These are phyloP conservation scores for Glomus cerebriforme DNA, from an alignment of 192 early-diverging fungal genomes.

Conservation along the genomic window DNA sequence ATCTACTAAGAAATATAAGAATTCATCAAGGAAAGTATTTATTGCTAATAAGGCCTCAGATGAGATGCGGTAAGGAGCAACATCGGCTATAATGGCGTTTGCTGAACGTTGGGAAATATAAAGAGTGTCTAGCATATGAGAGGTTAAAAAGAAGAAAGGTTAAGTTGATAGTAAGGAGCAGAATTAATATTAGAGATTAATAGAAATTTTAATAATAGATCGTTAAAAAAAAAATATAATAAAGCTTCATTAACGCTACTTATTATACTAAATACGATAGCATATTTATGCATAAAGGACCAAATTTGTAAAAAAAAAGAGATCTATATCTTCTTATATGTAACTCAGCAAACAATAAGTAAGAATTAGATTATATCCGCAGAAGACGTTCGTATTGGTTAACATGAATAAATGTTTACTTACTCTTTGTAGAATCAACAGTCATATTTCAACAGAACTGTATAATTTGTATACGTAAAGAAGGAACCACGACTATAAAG, in stretches of 20 bases:
- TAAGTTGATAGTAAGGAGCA: not conserved
- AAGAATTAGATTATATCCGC: no score
- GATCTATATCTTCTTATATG: no score
- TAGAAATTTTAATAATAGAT: not conserved
- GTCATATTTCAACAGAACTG: not conserved
- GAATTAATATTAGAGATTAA: not conserved
- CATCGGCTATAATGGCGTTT: constrained; percentile 60
- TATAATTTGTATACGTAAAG: no score
- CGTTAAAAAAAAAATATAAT: no score
- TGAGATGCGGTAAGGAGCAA: constrained; percentile 57
- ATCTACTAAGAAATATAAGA: constrained; percentile 50
- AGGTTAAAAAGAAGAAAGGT: not conserved
- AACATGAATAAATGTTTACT: not conserved
- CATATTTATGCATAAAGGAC: not conserved
- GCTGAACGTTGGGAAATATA: constrained; percentile 64
- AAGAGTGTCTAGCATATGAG: constrained; percentile 46
- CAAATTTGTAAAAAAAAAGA: not conserved
- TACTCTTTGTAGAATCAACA: not conserved
- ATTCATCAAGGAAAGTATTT: constrained; percentile 61
- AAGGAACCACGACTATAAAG: no score
- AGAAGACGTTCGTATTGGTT: not conserved
- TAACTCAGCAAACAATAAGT: no score
- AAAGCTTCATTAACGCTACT: not conserved
- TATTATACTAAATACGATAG: not conserved
- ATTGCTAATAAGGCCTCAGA: constrained; percentile 56